Conservation (phyloP, 2,329 filamentous ascomycete species). For the Ciborinia camelliae region DNA sequence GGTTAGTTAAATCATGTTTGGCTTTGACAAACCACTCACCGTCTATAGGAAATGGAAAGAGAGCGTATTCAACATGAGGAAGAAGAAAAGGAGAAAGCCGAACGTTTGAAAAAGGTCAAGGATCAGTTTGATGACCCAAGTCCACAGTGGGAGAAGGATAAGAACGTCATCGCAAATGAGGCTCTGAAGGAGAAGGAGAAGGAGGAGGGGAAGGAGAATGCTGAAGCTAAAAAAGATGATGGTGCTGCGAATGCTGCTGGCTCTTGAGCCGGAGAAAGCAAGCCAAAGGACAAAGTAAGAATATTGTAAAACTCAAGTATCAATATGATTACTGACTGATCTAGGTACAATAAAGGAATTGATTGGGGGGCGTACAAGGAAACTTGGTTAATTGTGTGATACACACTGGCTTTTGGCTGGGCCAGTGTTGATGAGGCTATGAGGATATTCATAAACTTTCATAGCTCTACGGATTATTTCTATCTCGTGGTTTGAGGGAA, state of each 20-base stretch:
- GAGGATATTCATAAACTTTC: slow-evolving; percentile 17
- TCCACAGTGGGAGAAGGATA: slow-evolving; percentile 87
- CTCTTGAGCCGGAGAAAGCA: slow-evolving; percentile 3
- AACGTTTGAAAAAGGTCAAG: slow-evolving; percentile 73
- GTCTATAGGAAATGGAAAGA: slow-evolving; percentile 78
- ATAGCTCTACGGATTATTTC: slow-evolving; percentile 1
- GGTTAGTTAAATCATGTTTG: slow-evolving; percentile 41
- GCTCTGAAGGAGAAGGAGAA: slow-evolving; percentile 58
- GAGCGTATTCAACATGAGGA: slow-evolving; percentile 76
- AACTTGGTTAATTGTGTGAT: slow-evolving; percentile 11
- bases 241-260: slow-evolving; percentile 19
- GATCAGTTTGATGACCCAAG: slow-evolving; percentile 74
- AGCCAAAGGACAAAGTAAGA: slow-evolving; percentile 25
- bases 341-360: slow-evolving; percentile 18
- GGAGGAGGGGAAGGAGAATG: slow-evolving; percentile 35
- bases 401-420: slow-evolving; percentile 10
- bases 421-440: slow-evolving; percentile 3
- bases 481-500: neutral
- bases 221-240: slow-evolving; percentile 1
- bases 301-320: neutral
- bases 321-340: neutral
- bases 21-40: neutral
- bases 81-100: slow-evolving; percentile 71
- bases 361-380: slow-evolving; percentile 10
- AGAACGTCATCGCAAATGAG: slow-evolving; percentile 70